Evolutionary conservation across 2,329 filamentous ascomycete species (phyloP).

Genomic region (Penicillium vulpinum): DNA sequence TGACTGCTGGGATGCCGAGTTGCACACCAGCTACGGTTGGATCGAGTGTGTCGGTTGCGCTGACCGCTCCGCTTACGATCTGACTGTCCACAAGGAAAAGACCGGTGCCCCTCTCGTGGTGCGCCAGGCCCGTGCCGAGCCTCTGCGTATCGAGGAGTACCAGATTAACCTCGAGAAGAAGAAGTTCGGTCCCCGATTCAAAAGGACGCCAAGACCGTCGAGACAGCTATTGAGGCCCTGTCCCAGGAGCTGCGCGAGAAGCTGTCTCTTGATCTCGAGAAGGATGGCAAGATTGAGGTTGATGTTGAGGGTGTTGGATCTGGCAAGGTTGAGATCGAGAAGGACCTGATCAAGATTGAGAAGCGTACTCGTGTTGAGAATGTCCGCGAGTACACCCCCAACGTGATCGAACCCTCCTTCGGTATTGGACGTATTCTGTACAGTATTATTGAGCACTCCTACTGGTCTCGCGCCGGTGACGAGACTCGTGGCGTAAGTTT

Average conservation of each 20-base stretch:
- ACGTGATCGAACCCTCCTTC: constrained; percentile 96
- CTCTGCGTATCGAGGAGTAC: constrained; percentile 81
- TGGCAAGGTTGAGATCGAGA: constrained; percentile 75
- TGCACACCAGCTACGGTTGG: constrained; percentile 91
- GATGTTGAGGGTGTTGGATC: constrained; percentile 67
- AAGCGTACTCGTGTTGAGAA: constrained; percentile 81
- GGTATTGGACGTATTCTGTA: constrained; percentile 95
- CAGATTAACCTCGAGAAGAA: constrained; percentile 87
- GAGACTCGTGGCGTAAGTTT: constrained; percentile 80
- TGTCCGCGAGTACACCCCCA: constrained; percentile 86
- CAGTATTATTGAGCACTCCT: constrained; percentile 88
- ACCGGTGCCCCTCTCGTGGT: constrained; percentile 85
- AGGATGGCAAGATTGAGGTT: constrained; percentile 72
- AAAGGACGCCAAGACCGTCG: constrained; percentile 88
- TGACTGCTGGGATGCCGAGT: constrained; percentile 97
- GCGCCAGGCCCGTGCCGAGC: constrained; percentile 75
- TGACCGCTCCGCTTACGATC: constrained; percentile 90
- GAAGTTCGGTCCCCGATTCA: constrained; percentile 92
- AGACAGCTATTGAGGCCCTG: constrained; percentile 72
- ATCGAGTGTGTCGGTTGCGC: constrained; percentile 98
- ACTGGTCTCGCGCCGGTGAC: constrained; percentile 84
- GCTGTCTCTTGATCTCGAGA: constrained; percentile 70
- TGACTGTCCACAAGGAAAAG: constrained; percentile 89
- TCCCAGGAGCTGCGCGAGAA: constrained; percentile 80
- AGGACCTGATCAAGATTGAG: constrained; percentile 80